Conservation (phyloP, 495 filamentous ascomycete genomes). For the Neurospora tetraspora region DNA sequence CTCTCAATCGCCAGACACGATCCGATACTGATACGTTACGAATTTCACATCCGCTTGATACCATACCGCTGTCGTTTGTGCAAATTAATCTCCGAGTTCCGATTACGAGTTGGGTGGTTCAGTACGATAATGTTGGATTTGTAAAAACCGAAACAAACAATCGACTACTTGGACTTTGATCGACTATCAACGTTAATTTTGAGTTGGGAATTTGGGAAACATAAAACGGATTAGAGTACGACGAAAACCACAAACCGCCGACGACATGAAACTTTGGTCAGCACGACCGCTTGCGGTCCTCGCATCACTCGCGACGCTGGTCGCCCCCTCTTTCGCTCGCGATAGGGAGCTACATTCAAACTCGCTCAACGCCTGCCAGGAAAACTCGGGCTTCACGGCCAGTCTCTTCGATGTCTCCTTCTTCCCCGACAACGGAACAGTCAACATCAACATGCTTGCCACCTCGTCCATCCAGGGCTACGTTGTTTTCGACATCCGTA, state of each 20-base stretch:
- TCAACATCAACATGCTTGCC: slow-evolving; percentile 68
- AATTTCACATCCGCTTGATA: background rate
- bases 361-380: slow-evolving; percentile 69
- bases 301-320: slow-evolving; percentile 23
- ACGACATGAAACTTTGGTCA: background rate
- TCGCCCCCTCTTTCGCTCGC: slow-evolving; percentile 20
- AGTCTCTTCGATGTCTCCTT: slow-evolving; percentile 75
- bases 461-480: slow-evolving; percentile 78
- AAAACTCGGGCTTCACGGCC: slow-evolving; percentile 70
- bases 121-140: background rate
- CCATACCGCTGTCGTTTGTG: background rate
- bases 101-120: background rate
- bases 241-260: background rate
- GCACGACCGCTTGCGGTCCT: slow-evolving; percentile 23
- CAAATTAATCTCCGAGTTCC: background rate
- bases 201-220: background rate
- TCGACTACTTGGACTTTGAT: background rate
- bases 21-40: background rate
- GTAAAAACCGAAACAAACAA: background rate
- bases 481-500: slow-evolving; percentile 65
- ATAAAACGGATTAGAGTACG: background rate
- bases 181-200: background rate
- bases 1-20: background rate
- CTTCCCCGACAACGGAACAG: slow-evolving; percentile 62
- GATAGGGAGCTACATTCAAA: slow-evolving; percentile 51